Evolutionary conservation across 176 grass and related monocot species (phyloP).

Genomic region (Musa acuminata): DNA sequence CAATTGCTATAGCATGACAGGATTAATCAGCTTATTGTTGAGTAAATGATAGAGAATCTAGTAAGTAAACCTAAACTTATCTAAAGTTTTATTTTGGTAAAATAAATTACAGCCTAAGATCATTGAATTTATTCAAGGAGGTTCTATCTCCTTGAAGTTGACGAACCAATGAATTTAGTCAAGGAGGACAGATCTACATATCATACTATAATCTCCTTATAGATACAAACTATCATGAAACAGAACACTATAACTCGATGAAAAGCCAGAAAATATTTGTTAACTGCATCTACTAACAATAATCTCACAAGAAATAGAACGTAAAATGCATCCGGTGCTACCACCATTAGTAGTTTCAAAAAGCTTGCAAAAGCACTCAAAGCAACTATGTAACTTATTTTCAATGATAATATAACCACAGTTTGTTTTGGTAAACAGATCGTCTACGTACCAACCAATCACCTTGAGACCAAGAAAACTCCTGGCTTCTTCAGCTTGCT

Average conservation of each 20-base stretch:
- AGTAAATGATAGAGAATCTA: too few species aligned
- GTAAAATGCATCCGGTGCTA: not conserved
- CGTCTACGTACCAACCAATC: constrained; percentile 16
- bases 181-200: not conserved
- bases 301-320: not conserved
- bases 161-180: not conserved
- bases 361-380: not conserved
- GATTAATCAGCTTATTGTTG: too few species aligned
- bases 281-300: not conserved
- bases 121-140: too few species aligned
- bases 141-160: too few species aligned
- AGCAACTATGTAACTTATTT: not conserved
- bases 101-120: too few species aligned
- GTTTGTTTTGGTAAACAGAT: not conserved
- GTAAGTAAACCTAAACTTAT: too few species aligned
- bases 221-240: not conserved
- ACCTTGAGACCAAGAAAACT: constrained; percentile 50
- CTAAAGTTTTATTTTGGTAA: too few species aligned
- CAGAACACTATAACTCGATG: not conserved
- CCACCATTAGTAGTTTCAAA: not conserved
- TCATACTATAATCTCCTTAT: not conserved
- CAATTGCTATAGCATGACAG: too few species aligned
- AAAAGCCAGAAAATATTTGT: not conserved
- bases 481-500: constrained; percentile 64
- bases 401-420: not conserved